These are phyloP conservation scores for Blastocystis sp. DNA, from an alignment of 352 stramenopile genomes.

Conservation along the genomic window DNA sequence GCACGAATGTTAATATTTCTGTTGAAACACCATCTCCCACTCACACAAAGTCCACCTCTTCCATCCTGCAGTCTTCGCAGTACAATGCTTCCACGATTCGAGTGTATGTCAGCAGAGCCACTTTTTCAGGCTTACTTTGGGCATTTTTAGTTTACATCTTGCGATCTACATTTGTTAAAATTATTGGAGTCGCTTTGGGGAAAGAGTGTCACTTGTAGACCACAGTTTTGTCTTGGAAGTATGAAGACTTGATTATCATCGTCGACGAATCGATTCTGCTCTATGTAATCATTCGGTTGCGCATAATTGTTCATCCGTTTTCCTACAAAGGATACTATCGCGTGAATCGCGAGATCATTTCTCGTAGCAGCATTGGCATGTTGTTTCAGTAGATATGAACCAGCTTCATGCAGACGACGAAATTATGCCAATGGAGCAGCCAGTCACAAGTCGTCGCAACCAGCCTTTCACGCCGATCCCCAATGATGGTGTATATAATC, in stretches of 20 bases:
- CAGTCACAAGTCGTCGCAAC: neutral
- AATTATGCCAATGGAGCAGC: conserved; percentile 14
- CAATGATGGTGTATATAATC: conserved; percentile 1
- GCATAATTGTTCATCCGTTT: conserved; percentile 41
- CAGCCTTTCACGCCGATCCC: neutral
- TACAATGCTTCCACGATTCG: conserved; percentile 44
- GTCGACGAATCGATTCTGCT: conserved; percentile 28
- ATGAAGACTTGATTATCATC: conserved; percentile 6
- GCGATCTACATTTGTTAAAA: conserved; percentile 26
- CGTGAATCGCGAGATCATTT: conserved; percentile 52
- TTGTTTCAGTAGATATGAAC: conserved; percentile 33
- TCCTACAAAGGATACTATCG: conserved; percentile 47
- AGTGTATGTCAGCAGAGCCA: conserved; percentile 43
- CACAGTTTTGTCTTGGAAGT: conserved; percentile 50
- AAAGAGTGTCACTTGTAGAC: neutral
- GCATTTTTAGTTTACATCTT: conserved; percentile 43
- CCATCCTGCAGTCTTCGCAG: conserved; percentile 46
- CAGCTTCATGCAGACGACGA: conserved; percentile 14
- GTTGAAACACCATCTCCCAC: neutral
- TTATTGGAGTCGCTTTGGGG: neutral
- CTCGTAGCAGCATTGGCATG: neutral
- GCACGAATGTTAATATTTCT: conserved; percentile 53
- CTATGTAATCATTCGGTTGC: conserved; percentile 27
- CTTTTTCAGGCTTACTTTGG: conserved; percentile 7
- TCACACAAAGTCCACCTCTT: neutral